These are phyloP conservation scores for Globisporangium solare DNA, from an alignment of 352 stramenopile species.

Conservation along the genomic window DNA sequence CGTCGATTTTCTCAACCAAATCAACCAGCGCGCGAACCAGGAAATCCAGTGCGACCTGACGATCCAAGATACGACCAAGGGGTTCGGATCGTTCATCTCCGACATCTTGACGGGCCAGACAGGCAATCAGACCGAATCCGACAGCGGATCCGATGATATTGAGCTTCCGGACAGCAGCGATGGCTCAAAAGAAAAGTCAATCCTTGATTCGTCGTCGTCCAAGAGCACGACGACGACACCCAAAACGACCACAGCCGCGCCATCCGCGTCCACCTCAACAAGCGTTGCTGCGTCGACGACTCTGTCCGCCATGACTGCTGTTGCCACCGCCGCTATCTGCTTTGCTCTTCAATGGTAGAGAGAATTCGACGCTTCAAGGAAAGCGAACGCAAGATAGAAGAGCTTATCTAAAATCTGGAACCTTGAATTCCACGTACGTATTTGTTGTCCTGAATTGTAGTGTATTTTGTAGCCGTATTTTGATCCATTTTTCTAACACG, in stretches of 20 bases:
- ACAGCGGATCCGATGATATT: constrained; percentile 15
- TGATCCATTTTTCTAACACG: no score
- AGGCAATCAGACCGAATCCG: constrained; percentile 47
- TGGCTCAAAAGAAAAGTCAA: constrained; percentile 7
- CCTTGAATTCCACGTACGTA: no score
- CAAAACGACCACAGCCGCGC: no score
- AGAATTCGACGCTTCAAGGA: no score
- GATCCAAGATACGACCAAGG: constrained; percentile 32
- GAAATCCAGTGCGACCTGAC: constrained; percentile 45
- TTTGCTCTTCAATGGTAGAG: constrained; percentile 13
- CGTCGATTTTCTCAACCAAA: constrained; percentile 67
- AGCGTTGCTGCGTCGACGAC: constrained; percentile 4
- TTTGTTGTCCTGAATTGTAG: no score
- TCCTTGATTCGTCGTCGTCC: constrained; percentile 4
- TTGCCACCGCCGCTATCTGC: not conserved
- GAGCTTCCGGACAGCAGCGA: constrained; percentile 5
- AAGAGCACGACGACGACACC: constrained; percentile 6
- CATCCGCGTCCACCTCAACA: not conserved
- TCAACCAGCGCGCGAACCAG: constrained; percentile 53
- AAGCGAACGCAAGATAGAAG: no score
- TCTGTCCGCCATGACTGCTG: constrained; percentile 4
- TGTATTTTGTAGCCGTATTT: no score
- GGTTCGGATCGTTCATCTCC: constrained; percentile 36
- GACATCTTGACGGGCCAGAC: constrained; percentile 52
- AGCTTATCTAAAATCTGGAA: no score